These are phyloP conservation scores for Dipteronia sinensis DNA, from an alignment of 345 rosid species.

Conservation along the genomic window DNA sequence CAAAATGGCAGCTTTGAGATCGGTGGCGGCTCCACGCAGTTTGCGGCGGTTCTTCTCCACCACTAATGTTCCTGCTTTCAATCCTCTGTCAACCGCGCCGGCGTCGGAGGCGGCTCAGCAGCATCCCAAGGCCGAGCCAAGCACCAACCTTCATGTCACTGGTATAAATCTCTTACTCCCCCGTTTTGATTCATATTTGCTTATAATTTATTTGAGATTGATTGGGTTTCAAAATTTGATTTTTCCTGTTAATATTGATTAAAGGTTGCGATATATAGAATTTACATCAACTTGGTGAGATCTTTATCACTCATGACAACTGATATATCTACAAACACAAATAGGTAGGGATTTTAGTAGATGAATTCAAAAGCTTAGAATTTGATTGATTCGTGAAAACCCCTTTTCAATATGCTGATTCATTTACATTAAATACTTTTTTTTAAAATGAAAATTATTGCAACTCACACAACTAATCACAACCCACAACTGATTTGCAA, in stretches of 20 bases:
- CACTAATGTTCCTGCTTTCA: conserved; percentile 37
- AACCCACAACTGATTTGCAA: no score
- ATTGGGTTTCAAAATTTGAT: background rate
- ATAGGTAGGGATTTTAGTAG: background rate
- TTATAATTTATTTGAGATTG: background rate
- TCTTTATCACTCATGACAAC: background rate
- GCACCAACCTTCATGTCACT: conserved; percentile 73
- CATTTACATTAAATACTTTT: no score
- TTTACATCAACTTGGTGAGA: background rate
- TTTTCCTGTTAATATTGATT: background rate
- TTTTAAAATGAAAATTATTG: no score
- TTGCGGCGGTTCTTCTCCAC: conserved; percentile 54
- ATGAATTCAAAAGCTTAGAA: background rate
- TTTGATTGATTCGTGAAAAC: background rate
- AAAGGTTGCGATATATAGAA: background rate
- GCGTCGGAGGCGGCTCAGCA: conserved; percentile 25
- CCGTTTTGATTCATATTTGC: background rate
- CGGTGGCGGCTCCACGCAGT: conserved; percentile 43
- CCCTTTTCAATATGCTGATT: background rate
- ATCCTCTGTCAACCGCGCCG: conserved; percentile 28
- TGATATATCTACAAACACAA: background rate
- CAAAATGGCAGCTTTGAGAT: conserved; percentile 37
- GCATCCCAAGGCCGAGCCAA: conserved; percentile 61
- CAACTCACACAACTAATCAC: no score
- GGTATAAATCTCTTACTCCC: conserved; percentile 29